phyloP scores from a whole-genome alignment of 495 filamentous ascomycete species.

The Trichocladium antarcticum region DNA sequence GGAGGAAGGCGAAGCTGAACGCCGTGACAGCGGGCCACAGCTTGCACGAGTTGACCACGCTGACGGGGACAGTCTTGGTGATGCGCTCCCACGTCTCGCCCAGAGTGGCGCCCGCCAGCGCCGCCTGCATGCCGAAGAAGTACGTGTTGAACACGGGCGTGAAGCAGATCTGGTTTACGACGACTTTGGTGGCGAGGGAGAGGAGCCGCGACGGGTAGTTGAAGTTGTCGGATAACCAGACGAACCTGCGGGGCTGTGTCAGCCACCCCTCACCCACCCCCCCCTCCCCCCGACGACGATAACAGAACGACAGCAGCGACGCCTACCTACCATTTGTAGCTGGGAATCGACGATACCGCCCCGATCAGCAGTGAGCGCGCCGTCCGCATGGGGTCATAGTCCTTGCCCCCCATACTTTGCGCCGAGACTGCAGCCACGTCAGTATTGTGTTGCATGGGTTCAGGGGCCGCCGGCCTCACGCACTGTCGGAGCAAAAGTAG shows the following conservation, averaged over 20 bases:
- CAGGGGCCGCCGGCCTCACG: not conserved
- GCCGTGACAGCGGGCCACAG: constrained; percentile 85
- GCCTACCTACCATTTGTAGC: constrained; percentile 68
- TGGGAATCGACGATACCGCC: constrained; percentile 57
- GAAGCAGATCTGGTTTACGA: constrained; percentile 71
- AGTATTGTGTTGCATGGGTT: not conserved
- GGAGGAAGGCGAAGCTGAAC: constrained; percentile 75
- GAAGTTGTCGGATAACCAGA: constrained; percentile 67
- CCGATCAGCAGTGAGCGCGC: constrained; percentile 64
- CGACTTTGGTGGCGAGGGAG: constrained; percentile 63
- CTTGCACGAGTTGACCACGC: constrained; percentile 69
- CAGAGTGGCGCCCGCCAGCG: constrained; percentile 47
- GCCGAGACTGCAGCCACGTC: constrained; percentile 44
- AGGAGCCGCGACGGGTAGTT: constrained; percentile 64
- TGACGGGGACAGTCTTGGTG: constrained; percentile 62
- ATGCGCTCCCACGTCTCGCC: constrained; percentile 58
- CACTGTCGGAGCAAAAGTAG: constrained; percentile 61
- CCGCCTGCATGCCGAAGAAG: constrained; percentile 78
- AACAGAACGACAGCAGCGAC: too few species aligned
- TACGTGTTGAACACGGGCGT: constrained; percentile 82
- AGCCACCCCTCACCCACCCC: not conserved
- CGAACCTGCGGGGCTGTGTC: constrained; percentile 46
- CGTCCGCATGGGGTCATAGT: constrained; percentile 62
- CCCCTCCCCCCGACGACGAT: not conserved
- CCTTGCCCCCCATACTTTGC: constrained; percentile 49